These are phyloP conservation scores for Phytopythium vexans DNA, from an alignment of 352 stramenopile genomes.

Conservation along the genomic window DNA sequence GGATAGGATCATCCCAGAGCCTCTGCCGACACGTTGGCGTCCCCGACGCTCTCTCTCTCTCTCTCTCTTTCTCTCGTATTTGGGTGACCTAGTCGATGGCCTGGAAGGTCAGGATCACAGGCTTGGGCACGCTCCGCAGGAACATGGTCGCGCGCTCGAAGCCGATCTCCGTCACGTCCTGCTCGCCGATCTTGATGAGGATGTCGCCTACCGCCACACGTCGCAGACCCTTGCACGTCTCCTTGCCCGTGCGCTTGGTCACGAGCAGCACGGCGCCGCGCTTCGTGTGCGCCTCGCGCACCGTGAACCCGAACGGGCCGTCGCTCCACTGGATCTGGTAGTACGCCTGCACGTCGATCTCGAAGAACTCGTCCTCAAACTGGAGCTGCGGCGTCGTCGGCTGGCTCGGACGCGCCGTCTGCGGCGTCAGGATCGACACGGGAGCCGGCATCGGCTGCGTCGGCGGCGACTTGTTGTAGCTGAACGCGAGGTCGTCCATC, in stretches of 20 bases:
- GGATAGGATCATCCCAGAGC: too few relatives aligned
- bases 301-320: conserved; percentile 74
- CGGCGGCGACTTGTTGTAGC: conserved; percentile 14
- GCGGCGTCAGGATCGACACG: conserved; percentile 11
- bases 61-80: background rate
- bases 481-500: conserved; percentile 27
- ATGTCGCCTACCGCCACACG: conserved; percentile 77
- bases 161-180: conserved; percentile 59
- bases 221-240: conserved; percentile 67
- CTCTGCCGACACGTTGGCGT: background rate
- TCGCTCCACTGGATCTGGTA: conserved; percentile 82
- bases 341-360: conserved; percentile 64
- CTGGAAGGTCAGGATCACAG: conserved; percentile 74
- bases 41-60: too few relatives aligned
- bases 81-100: conserved; percentile 52
- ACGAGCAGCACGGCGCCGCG: conserved; percentile 68
- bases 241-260: conserved; percentile 77
- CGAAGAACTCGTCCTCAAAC: conserved; percentile 51
- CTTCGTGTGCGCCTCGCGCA: conserved; percentile 72
- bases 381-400: conserved; percentile 14
- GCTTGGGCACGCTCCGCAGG: conserved; percentile 71
- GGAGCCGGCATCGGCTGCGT: conserved; percentile 12
- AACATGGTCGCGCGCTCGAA: conserved; percentile 77
- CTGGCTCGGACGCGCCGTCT: conserved; percentile 5
- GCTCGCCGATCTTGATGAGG: conserved; percentile 71